Evolutionary conservation across 2,329 filamentous ascomycete genomes (phyloP), one percentile per base, ranked within the genome.

Genomic region (Botryotinia convoluta): DNA sequence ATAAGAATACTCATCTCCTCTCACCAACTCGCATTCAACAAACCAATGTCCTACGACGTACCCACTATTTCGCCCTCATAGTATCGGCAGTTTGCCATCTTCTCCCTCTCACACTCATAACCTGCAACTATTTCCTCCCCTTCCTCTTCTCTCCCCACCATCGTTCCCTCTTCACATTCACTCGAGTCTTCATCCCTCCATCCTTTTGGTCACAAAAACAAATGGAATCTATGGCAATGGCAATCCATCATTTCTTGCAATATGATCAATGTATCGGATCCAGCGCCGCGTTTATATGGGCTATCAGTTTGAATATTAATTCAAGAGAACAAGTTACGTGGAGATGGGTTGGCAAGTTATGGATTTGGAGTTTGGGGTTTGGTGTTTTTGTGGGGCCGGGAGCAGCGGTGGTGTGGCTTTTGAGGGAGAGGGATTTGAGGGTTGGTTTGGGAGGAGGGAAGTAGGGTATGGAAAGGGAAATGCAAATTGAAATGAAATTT

Each of bases 341-440:
- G 48, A 6, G 12, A n/a, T 12, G n/a, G 1, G 0, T 3, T 12
- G 1, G 5, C 4, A n/a, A 16, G 1, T 6, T 51, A n/a, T 3
- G 12, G 12, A 51, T n/a, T n/a, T n/a, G 2, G 48, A 51, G 48
- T 51, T 14, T 51, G 5, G 48, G 26, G 0, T 5, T 51, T 2
- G 3, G 4, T 26, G 1, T 26, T 26, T n/a, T 26, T 3, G 22
- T 10, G 22, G 45, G 22, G 6, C 45, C 45, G 22, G 22, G 22
- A 14, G 22, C 4, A 26, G 22, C 22, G 4, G 9, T 26, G 10
- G 1, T 51, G 22, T 51, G 22, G 10, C 22, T 51, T 26, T 26
- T 26, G 26, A 12, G 45, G 10, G 22, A 51, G 22, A 51, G 4
- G 4, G 45, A 51, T n/a, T 12, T 51, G 22, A 26, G 45, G 4